Percentiles rank a stretch among this genome's conserved stretches.
Conservation (phyloP, 306 rosid species). For the Quercus berberidifolia region DNA sequence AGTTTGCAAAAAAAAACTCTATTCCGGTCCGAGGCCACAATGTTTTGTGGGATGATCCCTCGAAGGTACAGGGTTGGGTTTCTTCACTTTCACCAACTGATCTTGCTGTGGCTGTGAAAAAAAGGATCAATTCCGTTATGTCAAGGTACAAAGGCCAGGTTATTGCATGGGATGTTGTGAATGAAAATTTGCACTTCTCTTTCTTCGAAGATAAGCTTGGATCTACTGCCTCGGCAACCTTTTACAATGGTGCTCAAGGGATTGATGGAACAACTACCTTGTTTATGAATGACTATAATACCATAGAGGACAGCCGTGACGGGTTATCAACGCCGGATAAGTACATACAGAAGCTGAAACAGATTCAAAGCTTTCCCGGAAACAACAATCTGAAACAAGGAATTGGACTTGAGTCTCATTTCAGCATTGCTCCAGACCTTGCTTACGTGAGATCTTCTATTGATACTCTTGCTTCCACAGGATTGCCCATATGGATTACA, state of each 20-base stretch:
- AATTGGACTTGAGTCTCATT: slow-evolving; percentile 76
- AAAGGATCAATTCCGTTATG: slow-evolving; percentile 44
- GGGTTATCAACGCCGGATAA: slow-evolving; percentile 28
- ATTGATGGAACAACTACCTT: slow-evolving; percentile 40
- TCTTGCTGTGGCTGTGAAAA: slow-evolving; percentile 30
- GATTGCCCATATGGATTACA: slow-evolving; percentile 70
- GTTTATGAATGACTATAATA: slow-evolving; percentile 68
- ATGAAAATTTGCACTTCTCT: slow-evolving; percentile 59
- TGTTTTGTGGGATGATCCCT: slow-evolving; percentile 63
- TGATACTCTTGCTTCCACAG: slow-evolving; percentile 59
- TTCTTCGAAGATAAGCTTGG: slow-evolving; percentile 57
- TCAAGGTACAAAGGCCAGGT: slow-evolving; percentile 52
- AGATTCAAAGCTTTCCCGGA: slow-evolving; percentile 33
- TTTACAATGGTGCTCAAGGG: slow-evolving; percentile 34
- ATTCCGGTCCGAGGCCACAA: slow-evolving; percentile 70
- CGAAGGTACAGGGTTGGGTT: slow-evolving; percentile 48
- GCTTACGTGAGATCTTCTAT: slow-evolving; percentile 65
- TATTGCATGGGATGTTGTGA: slow-evolving; percentile 76
- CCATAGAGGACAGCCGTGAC: slow-evolving; percentile 59
- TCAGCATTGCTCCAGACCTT: slow-evolving; percentile 36
- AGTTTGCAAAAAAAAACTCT: slow-evolving; percentile 34
- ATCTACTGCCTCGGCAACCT: slow-evolving; percentile 15
- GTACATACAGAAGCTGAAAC: slow-evolving; percentile 46
- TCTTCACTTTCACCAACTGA: slow-evolving; percentile 28
- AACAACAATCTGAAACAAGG: slow-evolving; percentile 19